Evolutionary conservation across 2,329 filamentous ascomycete genomes (phyloP).

Genomic region (Fusarium papillatum): DNA sequence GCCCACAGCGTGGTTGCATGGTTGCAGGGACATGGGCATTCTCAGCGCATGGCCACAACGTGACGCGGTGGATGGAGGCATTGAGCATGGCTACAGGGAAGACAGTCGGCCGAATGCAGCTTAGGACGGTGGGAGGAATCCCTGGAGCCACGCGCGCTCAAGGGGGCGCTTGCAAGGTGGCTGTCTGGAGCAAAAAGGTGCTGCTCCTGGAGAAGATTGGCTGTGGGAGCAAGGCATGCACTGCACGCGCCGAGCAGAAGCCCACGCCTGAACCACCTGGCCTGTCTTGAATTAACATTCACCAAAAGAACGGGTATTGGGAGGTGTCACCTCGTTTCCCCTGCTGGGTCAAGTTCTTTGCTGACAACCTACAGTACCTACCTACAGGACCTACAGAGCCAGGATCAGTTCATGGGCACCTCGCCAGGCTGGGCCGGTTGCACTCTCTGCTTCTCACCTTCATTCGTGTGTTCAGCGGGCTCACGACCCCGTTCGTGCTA

Average conservation of each 20-base stretch:
- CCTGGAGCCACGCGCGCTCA: conserved; percentile 55
- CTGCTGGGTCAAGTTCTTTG: neutral
- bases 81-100: conserved; percentile 44
- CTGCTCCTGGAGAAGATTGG: conserved; percentile 6
- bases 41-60: conserved; percentile 49
- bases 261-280: neutral
- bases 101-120: conserved; percentile 40
- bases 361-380: neutral
- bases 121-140: conserved; percentile 45
- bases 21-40: conserved; percentile 37
- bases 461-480: conserved; percentile 1
- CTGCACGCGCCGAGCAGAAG: conserved; percentile 21
- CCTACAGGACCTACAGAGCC: neutral
- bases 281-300: conserved; percentile 6
- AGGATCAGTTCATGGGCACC: neutral
- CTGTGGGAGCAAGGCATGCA: neutral
- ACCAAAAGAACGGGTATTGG: neutral
- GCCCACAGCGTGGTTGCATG: conserved; percentile 30
- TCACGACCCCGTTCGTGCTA: conserved; percentile 19
- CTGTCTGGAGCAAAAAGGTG: conserved; percentile 24
- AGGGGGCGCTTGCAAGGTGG: conserved; percentile 38
- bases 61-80: conserved; percentile 45
- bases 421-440: neutral
- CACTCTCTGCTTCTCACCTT: neutral
- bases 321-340: neutral